Conservation (phyloP, 2,329 filamentous ascomycete genomes). For the Sarocladium strictum region DNA sequence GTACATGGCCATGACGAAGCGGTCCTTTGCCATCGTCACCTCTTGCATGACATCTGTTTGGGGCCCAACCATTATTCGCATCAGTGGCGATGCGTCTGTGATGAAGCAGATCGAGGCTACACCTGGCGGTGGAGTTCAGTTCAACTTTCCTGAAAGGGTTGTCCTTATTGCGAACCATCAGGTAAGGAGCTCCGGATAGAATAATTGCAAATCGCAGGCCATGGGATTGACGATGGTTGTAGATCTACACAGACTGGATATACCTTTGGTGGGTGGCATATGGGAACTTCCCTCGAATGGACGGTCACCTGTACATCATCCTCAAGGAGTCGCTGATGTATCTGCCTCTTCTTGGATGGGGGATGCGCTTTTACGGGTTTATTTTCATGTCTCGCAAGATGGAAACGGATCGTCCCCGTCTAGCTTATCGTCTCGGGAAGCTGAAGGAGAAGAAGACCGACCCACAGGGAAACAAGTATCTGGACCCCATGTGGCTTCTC, state of each 20-base stretch:
- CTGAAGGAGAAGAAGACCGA: slow-evolving; percentile 53
- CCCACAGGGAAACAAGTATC: slow-evolving; percentile 47
- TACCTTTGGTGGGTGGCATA: slow-evolving; percentile 96
- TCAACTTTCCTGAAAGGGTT: slow-evolving; percentile 74
- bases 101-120: slow-evolving; percentile 66
- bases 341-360: slow-evolving; percentile 72
- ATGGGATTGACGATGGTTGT: not conserved
- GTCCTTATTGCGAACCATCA: slow-evolving; percentile 86
- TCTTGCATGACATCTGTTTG: slow-evolving; percentile 81
- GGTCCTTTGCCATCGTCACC: slow-evolving; percentile 71
- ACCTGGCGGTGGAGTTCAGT: slow-evolving; percentile 66
- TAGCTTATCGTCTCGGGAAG: slow-evolving; percentile 67
- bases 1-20: slow-evolving; percentile 83
- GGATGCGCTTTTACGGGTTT: slow-evolving; percentile 82
- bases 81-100: slow-evolving; percentile 79
- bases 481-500: slow-evolving; percentile 83
- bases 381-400: slow-evolving; percentile 91
- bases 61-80: slow-evolving; percentile 75
- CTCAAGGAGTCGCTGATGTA: slow-evolving; percentile 81
- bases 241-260: slow-evolving; percentile 86
- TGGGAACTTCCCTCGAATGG: slow-evolving; percentile 66
- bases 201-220: not conserved
- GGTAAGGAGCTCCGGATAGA: slow-evolving; percentile 27
- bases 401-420: slow-evolving; percentile 69
- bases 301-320: slow-evolving; percentile 85